These are phyloP conservation scores for Tillandsia leiboldiana DNA, from an alignment of 176 grass and related monocot genomes.

Conservation along the genomic window DNA sequence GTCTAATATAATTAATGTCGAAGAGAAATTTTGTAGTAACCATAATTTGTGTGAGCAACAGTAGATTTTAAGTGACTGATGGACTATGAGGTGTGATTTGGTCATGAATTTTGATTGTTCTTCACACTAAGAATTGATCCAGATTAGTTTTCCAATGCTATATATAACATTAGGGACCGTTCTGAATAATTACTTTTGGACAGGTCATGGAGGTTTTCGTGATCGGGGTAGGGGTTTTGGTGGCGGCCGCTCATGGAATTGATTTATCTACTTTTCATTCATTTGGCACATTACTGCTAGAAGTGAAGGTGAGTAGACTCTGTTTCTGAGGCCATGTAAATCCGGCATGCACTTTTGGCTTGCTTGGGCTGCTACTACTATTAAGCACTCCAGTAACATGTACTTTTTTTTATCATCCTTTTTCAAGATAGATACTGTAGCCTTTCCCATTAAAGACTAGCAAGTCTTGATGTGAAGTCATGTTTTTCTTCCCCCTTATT, in stretches of 20 bases:
- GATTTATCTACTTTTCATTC: conserved; percentile 10
- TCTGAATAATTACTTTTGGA: background rate
- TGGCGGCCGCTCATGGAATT: conserved; percentile 52
- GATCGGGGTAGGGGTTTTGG: conserved; percentile 37
- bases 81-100: background rate
- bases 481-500: too few species aligned
- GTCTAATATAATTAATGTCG: background rate
- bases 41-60: background rate
- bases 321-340: conserved; percentile 28
- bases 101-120: background rate
- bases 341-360: too few species aligned
- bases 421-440: too few species aligned
- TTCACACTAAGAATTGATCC: background rate
- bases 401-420: too few species aligned
- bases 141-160: background rate
- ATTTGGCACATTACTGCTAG: too few species aligned
- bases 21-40: background rate
- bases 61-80: background rate
- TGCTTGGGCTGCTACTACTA: too few species aligned
- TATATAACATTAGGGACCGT: too few species aligned
- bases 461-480: too few species aligned
- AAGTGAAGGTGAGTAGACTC: background rate
- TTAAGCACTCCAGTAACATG: too few species aligned
- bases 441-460: too few species aligned
- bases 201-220: conserved; percentile 48